Evolutionary conservation across 441 rosid genomes (phyloP).

Genomic region (Corymbia calophylla): DNA sequence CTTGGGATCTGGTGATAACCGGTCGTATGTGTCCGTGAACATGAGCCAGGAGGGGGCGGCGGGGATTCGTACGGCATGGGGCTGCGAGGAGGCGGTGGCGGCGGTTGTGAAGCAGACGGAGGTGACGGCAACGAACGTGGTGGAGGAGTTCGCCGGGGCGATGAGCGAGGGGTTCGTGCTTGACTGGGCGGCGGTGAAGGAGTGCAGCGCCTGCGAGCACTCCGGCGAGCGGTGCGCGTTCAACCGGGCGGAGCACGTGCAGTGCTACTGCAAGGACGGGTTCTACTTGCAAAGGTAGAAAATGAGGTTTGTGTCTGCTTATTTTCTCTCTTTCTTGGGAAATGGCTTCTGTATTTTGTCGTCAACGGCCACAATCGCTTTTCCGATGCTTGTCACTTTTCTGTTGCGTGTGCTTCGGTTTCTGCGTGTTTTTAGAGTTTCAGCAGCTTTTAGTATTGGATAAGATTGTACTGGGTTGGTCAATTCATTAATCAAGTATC

Average conservation of each 20-base stretch:
- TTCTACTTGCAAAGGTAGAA: not conserved
- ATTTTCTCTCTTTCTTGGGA: not conserved
- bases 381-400: not conserved
- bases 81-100: not conserved
- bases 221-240: not conserved
- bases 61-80: not conserved
- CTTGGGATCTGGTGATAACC: not conserved
- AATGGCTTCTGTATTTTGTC: not conserved
- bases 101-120: not conserved
- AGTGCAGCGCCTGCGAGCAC: not conserved
- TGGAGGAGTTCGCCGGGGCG: not conserved
- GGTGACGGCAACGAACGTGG: not conserved
- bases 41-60: not conserved
- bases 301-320: not conserved
- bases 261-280: not conserved
- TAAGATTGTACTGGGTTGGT: not conserved
- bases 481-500: not conserved
- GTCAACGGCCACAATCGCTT: not conserved
- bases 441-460: not conserved
- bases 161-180: not conserved
- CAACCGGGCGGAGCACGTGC: rapidly evolving
- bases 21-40: not conserved
- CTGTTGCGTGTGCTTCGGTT: not conserved
- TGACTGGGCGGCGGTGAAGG: not conserved
- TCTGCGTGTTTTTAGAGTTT: not conserved